These are phyloP conservation scores for Salix arbutifolia DNA, from an alignment of 345 rosid genomes.

Conservation along the genomic window DNA sequence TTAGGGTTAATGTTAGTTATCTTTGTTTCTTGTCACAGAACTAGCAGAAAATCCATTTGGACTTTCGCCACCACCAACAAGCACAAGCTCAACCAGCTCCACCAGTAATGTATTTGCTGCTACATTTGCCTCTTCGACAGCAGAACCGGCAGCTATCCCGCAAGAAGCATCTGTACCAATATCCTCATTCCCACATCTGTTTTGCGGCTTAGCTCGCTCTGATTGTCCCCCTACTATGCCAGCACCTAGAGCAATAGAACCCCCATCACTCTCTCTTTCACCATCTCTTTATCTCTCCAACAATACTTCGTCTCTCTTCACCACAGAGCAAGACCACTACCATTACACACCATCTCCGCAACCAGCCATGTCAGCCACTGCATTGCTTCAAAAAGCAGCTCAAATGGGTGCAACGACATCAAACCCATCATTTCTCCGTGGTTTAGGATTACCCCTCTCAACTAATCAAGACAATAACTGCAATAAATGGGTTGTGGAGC, in stretches of 20 bases:
- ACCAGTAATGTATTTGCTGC: conserved; percentile 40
- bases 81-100: conserved; percentile 24
- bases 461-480: conserved; percentile 15
- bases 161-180: conserved; percentile 22
- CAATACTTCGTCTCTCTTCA: conserved; percentile 41
- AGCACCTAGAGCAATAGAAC: conserved; percentile 40
- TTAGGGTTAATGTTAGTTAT: background rate
- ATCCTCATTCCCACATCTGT: conserved; percentile 33
- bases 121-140: conserved; percentile 43
- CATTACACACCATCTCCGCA: conserved; percentile 36
- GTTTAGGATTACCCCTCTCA: conserved; percentile 44
- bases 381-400: conserved; percentile 93
- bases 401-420: conserved; percentile 78
- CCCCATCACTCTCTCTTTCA: conserved; percentile 70
- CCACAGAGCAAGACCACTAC: conserved; percentile 26
- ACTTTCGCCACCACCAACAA: conserved; percentile 32
- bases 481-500: conserved; percentile 29
- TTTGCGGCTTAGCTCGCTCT: conserved; percentile 18
- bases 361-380: conserved; percentile 91
- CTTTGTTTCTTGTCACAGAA: conserved; percentile 28
- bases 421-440: conserved; percentile 40
- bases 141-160: background rate
- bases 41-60: conserved; percentile 47
- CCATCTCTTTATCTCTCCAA: conserved; percentile 45
- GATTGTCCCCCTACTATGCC: conserved; percentile 22